Evolutionary conservation across 495 filamentous ascomycete genomes (phyloP).

Genomic region (Terfezia boudieri): DNA sequence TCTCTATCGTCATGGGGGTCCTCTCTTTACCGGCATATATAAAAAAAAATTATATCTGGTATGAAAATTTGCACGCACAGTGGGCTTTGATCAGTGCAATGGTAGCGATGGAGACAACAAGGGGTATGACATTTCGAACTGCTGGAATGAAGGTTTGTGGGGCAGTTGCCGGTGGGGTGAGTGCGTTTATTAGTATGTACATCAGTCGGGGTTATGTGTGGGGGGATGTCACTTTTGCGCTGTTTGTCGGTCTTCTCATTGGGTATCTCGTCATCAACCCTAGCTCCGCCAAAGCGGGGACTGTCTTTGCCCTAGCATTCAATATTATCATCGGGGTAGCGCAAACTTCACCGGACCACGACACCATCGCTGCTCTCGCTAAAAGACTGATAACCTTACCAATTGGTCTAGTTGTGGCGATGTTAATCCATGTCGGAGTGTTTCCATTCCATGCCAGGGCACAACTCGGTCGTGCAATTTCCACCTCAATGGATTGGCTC

Average conservation of each 20-base stretch:
- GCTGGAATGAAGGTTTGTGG: slow-evolving; percentile 17
- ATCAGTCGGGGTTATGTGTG: slow-evolving; percentile 2
- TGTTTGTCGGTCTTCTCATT: background rate
- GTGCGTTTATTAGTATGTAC: slow-evolving; percentile 10
- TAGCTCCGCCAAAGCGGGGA: slow-evolving; percentile 11
- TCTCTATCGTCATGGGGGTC: slow-evolving; percentile 15
- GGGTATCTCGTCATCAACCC: slow-evolving; percentile 11
- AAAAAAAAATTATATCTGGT: slow-evolving; percentile 13
- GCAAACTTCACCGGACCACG: slow-evolving; percentile 10
- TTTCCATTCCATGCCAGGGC: slow-evolving; percentile 15
- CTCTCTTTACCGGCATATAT: slow-evolving; percentile 14
- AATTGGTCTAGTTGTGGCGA: slow-evolving; percentile 12
- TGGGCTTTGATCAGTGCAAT: slow-evolving; percentile 18
- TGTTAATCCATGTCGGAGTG: slow-evolving; percentile 12
- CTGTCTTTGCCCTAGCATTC: slow-evolving; percentile 15
- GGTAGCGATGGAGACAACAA: slow-evolving; percentile 17
- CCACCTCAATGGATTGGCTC: slow-evolving; percentile 16
- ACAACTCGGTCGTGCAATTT: slow-evolving; percentile 11
- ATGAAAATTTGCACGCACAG: slow-evolving; percentile 11
- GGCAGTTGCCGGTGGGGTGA: slow-evolving; percentile 9
- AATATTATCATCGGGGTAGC: slow-evolving; percentile 18
- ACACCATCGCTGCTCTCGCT: slow-evolving; percentile 9
- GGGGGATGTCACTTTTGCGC: background rate
- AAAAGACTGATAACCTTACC: slow-evolving; percentile 15
- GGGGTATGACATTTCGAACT: slow-evolving; percentile 17